Base-by-base conservation (phyloP, 2,329 filamentous ascomycete genomes). In the Xylariales sp. region DNA sequence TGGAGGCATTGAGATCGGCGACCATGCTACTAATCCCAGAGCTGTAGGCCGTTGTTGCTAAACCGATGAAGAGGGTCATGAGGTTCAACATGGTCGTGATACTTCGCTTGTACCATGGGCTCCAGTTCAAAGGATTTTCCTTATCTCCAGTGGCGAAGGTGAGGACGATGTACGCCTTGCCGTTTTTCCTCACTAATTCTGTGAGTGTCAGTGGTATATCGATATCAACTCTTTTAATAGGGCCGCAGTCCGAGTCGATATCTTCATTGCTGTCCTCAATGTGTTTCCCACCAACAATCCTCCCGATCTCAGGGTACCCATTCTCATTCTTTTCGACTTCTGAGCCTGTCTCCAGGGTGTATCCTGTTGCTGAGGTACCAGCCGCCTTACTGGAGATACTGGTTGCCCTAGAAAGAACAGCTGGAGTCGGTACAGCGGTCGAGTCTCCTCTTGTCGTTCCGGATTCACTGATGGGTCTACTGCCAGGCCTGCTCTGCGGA, bases 71-170 rank as follows among this genome's bases (percentile, higher is more conserved):
- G 7, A 75, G 60, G 2, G 71, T 74, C 71, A 74, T 75, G 10
- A 70, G 47, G 49, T 70, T 72, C 11, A 75, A 65, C 32, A 73
- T 61, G 3, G 61, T 46, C 3, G 68, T 68, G 47, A 74, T 69
- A 48, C 67, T 64, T 4, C 62, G 57, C 56, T 73, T 74, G 43
- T 65, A 60, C 38, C 55, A 59, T 2, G 52, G 49, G 29, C 59
- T 63, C 67, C 68, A 76, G 54, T 76, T 74, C 63, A 73, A 74
- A 0, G 72, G 72, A 47, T 75, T 73, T 50, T 72, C 64, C 15
- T 57, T 58, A 46, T 76, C 72, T 9, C 62, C 66, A 1, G 62
- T 53, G 1, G 64, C 62, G 45, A 73, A 75, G 25, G 62, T 61
- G 4, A 75, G 61, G 9, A 73, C 56, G 41, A 74, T 62, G 34